Conservation (phyloP, 2,329 filamentous ascomycete genomes). For the Amphichorda felina region DNA sequence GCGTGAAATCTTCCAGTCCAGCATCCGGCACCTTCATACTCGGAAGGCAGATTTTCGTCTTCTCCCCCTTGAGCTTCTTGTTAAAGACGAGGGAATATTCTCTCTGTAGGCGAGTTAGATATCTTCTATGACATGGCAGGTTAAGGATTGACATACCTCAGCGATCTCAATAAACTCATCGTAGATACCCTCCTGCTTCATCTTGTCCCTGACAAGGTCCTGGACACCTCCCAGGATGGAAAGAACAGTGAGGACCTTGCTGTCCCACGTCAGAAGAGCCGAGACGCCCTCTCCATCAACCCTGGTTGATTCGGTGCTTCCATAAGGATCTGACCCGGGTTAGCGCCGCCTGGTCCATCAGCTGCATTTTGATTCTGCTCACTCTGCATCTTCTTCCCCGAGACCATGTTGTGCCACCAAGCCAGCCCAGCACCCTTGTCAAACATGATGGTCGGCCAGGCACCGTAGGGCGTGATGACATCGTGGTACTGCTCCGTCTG, state of each 20-base stretch:
- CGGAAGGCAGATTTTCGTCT: slow-evolving; percentile 16
- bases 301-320: slow-evolving; percentile 26
- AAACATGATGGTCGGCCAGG: slow-evolving; percentile 23
- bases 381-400: slow-evolving; percentile 31
- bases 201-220: slow-evolving; percentile 22
- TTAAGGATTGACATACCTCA: slow-evolving; percentile 9
- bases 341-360: not conserved
- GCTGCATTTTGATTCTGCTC: too few species aligned
- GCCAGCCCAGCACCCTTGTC: slow-evolving; percentile 24
- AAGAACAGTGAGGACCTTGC: slow-evolving; percentile 27
- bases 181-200: slow-evolving; percentile 24
- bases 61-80: slow-evolving; percentile 13
- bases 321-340: slow-evolving; percentile 19
- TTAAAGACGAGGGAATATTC: slow-evolving; percentile 17
- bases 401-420: slow-evolving; percentile 29
- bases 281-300: slow-evolving; percentile 25
- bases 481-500: slow-evolving; percentile 26
- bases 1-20: slow-evolving; percentile 14
- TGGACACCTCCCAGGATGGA: slow-evolving; percentile 24
- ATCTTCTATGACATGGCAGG: too few species aligned
- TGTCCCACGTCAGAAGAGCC: slow-evolving; percentile 29
- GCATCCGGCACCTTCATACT: slow-evolving; percentile 10
- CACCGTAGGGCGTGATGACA: slow-evolving; percentile 26
- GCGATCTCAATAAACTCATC: slow-evolving; percentile 19
- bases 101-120: slow-evolving; percentile 8